Conservation (phyloP, 208 protist species). For the Leishmania tropica region DNA sequence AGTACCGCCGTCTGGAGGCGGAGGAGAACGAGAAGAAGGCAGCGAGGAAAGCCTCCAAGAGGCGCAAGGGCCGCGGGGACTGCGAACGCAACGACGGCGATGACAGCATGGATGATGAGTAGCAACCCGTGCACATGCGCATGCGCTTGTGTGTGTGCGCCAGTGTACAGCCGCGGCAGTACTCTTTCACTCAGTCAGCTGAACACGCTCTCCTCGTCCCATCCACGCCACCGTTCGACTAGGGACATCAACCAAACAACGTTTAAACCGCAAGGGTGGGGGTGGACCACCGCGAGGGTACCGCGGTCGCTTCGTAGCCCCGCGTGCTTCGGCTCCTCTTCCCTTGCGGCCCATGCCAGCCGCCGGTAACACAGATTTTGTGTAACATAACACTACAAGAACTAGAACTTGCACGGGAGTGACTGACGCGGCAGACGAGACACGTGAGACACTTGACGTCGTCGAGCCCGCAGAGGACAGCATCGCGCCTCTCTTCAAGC, state of each 20-base stretch:
- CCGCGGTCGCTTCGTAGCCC: background rate
- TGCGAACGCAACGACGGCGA: slow-evolving; percentile 8
- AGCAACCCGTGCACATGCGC: background rate
- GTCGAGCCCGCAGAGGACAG: background rate
- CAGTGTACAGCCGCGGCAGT: background rate
- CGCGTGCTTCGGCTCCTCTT: background rate
- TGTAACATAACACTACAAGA: slow-evolving; percentile 1
- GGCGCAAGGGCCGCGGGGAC: slow-evolving; percentile 5
- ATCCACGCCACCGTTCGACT: background rate
- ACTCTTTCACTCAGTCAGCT: background rate
- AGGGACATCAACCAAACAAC: background rate
- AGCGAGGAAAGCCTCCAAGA: slow-evolving; percentile 13
- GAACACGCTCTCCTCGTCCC: background rate
- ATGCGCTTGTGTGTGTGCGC: slow-evolving; percentile 10
- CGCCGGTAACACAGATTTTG: background rate
- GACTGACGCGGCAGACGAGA: background rate
- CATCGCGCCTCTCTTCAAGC: background rate
- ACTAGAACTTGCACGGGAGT: no score
- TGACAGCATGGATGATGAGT: background rate
- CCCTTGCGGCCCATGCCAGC: background rate
- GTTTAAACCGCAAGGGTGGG: background rate
- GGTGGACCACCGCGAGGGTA: background rate
- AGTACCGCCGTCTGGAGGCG: slow-evolving; percentile 71
- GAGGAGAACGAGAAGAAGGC: slow-evolving; percentile 40
- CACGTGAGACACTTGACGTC: background rate